phyloP scores from a whole-genome alignment of 306 rosid genomes.

The Inga leiocalycina region DNA sequence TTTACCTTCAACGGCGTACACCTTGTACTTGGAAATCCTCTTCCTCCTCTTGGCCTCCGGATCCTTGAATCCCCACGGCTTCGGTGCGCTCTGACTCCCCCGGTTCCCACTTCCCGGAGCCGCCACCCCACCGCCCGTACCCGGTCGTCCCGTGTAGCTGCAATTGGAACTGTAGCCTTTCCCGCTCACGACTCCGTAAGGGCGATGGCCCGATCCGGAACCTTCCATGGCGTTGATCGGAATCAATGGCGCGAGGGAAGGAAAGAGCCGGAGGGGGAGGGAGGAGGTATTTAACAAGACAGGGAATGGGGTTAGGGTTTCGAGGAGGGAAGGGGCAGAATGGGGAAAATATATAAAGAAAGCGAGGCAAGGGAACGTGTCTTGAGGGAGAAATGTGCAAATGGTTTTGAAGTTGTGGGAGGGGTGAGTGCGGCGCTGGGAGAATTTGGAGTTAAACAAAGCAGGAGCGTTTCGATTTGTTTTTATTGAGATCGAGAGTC shows the following conservation, averaged over 20 bases:
- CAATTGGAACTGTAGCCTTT: constrained; percentile 48
- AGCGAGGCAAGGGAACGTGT: constrained; percentile 23
- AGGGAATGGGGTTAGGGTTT: constrained; percentile 30
- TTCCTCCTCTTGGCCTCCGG: constrained; percentile 68
- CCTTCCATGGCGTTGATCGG: constrained; percentile 43
- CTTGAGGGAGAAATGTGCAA: constrained; percentile 16
- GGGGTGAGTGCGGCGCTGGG: constrained; percentile 14
- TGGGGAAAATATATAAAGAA: constrained; percentile 9
- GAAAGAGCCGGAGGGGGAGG: not conserved
- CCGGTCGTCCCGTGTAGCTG: not conserved
- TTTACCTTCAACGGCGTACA: constrained; percentile 65
- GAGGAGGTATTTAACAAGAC: not conserved
- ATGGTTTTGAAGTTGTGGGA: constrained; percentile 5
- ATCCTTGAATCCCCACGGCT: constrained; percentile 55
- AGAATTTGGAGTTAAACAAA: not conserved
- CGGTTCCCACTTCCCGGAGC: constrained; percentile 11
- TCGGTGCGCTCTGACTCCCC: constrained; percentile 31
- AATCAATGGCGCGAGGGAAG: not conserved
- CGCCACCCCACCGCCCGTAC: constrained; percentile 9
- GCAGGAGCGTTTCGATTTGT: not conserved
- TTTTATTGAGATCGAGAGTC: not conserved
- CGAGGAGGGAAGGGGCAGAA: constrained; percentile 6
- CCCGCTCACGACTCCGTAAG: constrained; percentile 65
- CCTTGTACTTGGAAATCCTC: constrained; percentile 72
- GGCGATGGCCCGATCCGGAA: constrained; percentile 38